These are phyloP conservation scores for Pelargonium australe DNA, from an alignment of 441 rosid genomes.

Conservation along the genomic window DNA sequence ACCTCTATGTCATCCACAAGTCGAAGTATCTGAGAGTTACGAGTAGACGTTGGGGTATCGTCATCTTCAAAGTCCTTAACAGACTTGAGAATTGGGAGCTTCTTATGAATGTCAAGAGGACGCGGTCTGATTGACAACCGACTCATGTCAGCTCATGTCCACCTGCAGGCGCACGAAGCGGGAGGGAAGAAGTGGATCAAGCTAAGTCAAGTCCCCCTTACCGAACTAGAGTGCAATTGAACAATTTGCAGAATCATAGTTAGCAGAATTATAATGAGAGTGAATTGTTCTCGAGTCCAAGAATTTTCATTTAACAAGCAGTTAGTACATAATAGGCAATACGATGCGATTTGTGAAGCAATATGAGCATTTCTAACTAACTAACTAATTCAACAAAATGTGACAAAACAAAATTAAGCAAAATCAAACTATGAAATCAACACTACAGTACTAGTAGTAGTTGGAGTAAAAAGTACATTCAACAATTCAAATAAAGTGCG, in stretches of 20 bases:
- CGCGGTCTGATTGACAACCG: constrained; percentile 9
- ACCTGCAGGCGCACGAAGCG: not conserved
- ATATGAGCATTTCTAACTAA: not conserved
- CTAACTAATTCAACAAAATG: not conserved
- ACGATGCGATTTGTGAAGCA: not conserved
- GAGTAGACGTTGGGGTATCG: constrained; percentile 12
- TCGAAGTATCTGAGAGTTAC: constrained; percentile 1
- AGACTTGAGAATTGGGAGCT: constrained; percentile 14
- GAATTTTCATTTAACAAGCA: not conserved
- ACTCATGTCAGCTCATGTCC: constrained; percentile 12
- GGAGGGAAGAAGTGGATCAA: not conserved
- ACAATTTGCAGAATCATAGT: not conserved
- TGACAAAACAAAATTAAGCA: not conserved
- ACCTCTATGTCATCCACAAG: constrained; percentile 9
- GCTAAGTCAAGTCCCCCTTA: not conserved
- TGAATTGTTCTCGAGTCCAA: not conserved
- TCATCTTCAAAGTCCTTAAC: constrained; percentile 12
- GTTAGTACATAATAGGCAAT: not conserved
- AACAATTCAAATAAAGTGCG: not conserved
- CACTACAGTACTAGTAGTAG: not conserved
- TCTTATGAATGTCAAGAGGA: constrained; percentile 15
- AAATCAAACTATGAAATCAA: not conserved
- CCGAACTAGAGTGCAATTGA: not conserved
- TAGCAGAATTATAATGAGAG: not conserved
- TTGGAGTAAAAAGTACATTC: too few relatives aligned